Base-by-base conservation (phyloP, 139 green algal genomes). In the Auxenochlorella protothecoides region DNA sequence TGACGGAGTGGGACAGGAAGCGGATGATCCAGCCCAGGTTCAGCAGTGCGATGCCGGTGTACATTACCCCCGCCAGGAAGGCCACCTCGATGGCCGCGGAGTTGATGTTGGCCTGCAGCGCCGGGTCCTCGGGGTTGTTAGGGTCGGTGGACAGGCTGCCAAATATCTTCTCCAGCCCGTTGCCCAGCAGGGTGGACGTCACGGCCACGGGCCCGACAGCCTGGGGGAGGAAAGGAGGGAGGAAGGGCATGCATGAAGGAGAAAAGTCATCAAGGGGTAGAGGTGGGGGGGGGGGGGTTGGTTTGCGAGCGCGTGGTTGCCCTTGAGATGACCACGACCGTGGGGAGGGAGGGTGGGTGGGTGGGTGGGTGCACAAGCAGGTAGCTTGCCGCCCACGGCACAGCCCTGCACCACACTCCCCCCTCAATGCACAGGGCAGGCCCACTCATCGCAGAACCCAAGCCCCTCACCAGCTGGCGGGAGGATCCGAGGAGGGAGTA, bases 1-100 rank as follows among this genome's bases (percentile, higher is more conserved):
- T 91, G 54, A 94, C 86, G 0, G 85, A 70, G 75, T 97, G 90
- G 3, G 72, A 86, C 27, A 97, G 77, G 73, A 97, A 96, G 71
- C 93, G 87, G 63, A 88, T 89, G 11, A 97, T 51, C 77, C 88
- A 96, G 52, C 76, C 91, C 56, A 97, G 83, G 62, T 83, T 78
- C 56, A 93, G 61, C 3, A 97, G 27, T 12, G 91, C 91, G 5
- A 94, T 69, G 52, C 52, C 70, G 0, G 88, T 89, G 79, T 95
- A 93, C 64, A 93, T 63, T 53, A 81, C 72, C 8, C 86, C 87
- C 11, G 90, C 89, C 53, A 95, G 69, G 72, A 93, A 89, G 2
- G 86, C 78, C 5, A 92, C 80, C 69, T 73, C 59, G 11, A 75
- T 52, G 0, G 71, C 71, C 5, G 71, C 71, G 10, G 57, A 44